Percentiles rank a stretch among this genome's conserved stretches.
phyloP scores from a whole-genome alignment of 441 rosid genomes.

The Jatropha multifida region DNA sequence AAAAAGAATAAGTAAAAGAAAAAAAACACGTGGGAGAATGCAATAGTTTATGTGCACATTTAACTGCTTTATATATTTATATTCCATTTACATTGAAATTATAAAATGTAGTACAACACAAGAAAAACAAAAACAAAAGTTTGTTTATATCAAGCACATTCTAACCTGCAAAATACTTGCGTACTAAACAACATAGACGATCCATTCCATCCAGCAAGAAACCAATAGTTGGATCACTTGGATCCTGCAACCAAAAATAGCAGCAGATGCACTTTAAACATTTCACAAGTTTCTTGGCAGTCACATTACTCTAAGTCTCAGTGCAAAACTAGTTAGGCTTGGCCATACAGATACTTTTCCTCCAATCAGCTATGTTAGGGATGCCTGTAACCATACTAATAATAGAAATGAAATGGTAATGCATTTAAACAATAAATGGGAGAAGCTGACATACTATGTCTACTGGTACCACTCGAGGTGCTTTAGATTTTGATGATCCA shows the following conservation, averaged over 20 bases:
- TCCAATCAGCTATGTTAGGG: neutral
- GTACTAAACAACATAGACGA: conserved; percentile 88
- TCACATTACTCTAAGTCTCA: neutral
- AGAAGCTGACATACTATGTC: conserved; percentile 63
- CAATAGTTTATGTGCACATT: neutral
- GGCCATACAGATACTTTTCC: conserved; percentile 2
- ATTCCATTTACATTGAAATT: neutral
- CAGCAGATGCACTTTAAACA: conserved; percentile 16
- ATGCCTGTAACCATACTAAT: conserved; percentile 3
- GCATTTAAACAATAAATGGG: conserved; percentile 3
- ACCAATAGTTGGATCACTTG: conserved; percentile 98
- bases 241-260: conserved; percentile 64
- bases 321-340: neutral
- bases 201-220: conserved; percentile 99
- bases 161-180: conserved; percentile 96
- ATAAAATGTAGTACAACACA: neutral
- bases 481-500: conserved; percentile 82
- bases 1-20: neutral
- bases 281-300: conserved; percentile 3
- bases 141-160: conserved; percentile 16
- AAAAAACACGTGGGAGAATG: neutral
- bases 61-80: no score
- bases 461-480: conserved; percentile 70
- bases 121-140: neutral
- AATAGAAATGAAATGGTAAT: conserved; percentile 7